Evolutionary conservation across 139 green algal genomes (phyloP).

Genomic region (Chlamydomonas sp.): DNA sequence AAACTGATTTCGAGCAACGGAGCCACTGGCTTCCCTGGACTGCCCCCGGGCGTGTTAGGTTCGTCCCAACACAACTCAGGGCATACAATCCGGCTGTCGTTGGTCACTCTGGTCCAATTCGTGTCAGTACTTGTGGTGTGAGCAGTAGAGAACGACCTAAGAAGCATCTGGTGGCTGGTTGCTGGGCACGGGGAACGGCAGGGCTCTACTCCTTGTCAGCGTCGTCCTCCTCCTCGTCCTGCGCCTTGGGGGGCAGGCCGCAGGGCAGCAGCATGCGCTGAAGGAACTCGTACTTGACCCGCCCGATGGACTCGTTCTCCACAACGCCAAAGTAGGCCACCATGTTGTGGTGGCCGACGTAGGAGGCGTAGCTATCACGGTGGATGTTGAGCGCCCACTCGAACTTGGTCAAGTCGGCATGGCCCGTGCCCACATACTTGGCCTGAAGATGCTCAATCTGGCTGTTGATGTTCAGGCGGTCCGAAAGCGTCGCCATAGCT

Average conservation of each 20-base stretch:
- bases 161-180: no score
- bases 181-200: no score
- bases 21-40: no score
- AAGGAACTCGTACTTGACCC: constrained; percentile 91
- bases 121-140: no score
- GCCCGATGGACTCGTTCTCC: constrained; percentile 96
- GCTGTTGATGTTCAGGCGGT: constrained; percentile 98
- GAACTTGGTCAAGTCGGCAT: constrained; percentile 73
- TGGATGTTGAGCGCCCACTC: constrained; percentile 99
- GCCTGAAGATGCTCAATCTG: constrained; percentile 98
- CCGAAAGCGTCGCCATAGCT: constrained; percentile 80
- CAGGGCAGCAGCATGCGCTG: constrained; percentile 94
- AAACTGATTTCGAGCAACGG: no score
- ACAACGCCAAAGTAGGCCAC: constrained; percentile 92
- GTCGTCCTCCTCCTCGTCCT: constrained; percentile 76
- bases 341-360: constrained; percentile 92
- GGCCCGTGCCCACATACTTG: constrained; percentile 96
- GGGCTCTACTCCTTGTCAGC: constrained; percentile 43
- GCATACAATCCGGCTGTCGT: no score
- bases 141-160: no score
- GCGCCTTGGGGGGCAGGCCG: constrained; percentile 77
- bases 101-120: no score
- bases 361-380: constrained; percentile 95
- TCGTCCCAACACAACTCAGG: no score
- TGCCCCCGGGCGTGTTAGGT: no score